Conservation (phyloP, 1,284 basidiomycete genomes). For the Melampsora larici-populina region DNA sequence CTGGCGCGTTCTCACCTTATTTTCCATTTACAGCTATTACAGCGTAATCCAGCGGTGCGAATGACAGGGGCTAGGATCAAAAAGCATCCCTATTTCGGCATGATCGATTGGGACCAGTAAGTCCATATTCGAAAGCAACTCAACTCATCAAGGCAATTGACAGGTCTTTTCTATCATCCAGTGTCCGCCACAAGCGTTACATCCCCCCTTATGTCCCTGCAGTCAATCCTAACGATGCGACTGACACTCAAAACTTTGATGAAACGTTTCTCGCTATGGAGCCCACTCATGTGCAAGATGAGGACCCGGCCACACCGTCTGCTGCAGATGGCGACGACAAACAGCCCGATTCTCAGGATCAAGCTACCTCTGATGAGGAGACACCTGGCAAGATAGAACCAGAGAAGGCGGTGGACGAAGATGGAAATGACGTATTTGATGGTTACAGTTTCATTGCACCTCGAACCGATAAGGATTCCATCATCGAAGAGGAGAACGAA, state of each 20-base stretch:
- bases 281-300: constrained; percentile 56
- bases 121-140: neutral
- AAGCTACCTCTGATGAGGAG: constrained; percentile 57
- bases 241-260: constrained; percentile 96
- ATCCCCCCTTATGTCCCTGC: constrained; percentile 96
- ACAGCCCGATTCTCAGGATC: constrained; percentile 60
- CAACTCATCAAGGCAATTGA: neutral
- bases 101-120: constrained; percentile 84
- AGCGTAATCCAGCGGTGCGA: constrained; percentile 82
- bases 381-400: constrained; percentile 11
- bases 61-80: constrained; percentile 91
- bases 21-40: constrained; percentile 64
- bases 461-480: constrained; percentile 66
- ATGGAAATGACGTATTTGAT: constrained; percentile 63
- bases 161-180: constrained; percentile 8
- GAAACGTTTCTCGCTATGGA: constrained; percentile 86
- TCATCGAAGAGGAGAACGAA: constrained; percentile 68
- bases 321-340: constrained; percentile 65
- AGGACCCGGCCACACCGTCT: constrained; percentile 56
- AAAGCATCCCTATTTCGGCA: constrained; percentile 88
- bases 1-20: constrained; percentile 27
- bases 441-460: constrained; percentile 70
- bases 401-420: constrained; percentile 36
- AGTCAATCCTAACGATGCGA: constrained; percentile 84
- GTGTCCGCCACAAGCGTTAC: constrained; percentile 85